Conservation (phyloP, 176 grass and related monocot species). For the Musa itinerans region DNA sequence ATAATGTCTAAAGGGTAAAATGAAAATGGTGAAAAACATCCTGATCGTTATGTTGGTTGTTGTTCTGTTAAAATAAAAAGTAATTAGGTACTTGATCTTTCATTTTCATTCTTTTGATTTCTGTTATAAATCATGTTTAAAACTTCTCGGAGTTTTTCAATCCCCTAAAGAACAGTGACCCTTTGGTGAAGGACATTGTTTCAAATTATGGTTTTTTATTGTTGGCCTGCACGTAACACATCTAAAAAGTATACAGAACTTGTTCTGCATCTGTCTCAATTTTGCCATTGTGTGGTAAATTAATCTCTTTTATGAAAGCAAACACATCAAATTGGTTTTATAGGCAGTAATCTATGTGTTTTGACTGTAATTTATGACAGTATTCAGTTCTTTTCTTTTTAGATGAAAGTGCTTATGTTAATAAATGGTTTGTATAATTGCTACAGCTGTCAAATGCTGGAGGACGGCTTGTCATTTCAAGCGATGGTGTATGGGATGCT, state of each 20-base stretch:
- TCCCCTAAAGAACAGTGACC: not conserved
- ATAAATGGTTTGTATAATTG: not conserved
- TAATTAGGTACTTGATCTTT: not conserved
- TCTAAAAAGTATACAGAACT: not conserved
- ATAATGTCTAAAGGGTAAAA: not conserved
- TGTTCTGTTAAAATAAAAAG: not conserved
- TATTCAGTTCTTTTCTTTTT: not conserved
- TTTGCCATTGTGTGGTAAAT: not conserved
- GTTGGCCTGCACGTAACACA: not conserved
- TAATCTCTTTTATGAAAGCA: not conserved
- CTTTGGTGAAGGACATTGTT: not conserved
- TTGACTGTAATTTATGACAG: not conserved
- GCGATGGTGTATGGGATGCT: constrained; percentile 93
- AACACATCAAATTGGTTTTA: not conserved
- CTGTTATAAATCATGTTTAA: not conserved
- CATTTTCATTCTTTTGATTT: not conserved
- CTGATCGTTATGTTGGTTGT: not conserved
- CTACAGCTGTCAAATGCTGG: constrained; percentile 80
- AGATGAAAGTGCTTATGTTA: not conserved
- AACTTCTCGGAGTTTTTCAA: not conserved
- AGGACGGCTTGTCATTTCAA: constrained; percentile 84
- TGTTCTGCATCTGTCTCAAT: not conserved
- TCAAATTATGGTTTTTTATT: not conserved
- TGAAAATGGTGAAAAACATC: not conserved
- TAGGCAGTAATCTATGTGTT: not conserved